Conservation (phyloP, 352 stramenopile genomes). For the Phytophthora citrophthora region DNA sequence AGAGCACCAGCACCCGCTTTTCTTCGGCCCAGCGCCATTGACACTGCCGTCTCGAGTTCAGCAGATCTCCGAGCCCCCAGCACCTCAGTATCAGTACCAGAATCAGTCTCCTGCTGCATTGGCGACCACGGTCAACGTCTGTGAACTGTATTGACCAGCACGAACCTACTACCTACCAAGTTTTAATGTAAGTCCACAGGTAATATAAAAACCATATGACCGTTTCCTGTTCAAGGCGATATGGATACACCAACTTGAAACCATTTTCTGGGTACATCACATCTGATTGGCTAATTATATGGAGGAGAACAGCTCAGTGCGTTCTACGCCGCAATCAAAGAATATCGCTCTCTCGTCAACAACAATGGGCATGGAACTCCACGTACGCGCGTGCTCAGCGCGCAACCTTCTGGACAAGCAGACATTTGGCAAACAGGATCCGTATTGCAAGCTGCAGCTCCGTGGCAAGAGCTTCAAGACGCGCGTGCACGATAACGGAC, state of each 20-base stretch:
- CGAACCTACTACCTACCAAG: too few species aligned
- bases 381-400: slow-evolving; percentile 78
- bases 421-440: slow-evolving; percentile 86
- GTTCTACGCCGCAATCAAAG: too few species aligned
- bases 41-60: slow-evolving; percentile 4
- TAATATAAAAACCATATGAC: slow-evolving; percentile 17
- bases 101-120: background rate
- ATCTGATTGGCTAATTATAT: too few species aligned
- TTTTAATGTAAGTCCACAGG: slow-evolving; percentile 25
- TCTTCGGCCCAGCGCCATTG: slow-evolving; percentile 42
- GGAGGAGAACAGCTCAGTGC: too few species aligned
- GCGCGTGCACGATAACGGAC: slow-evolving; percentile 84
- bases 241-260: too few species aligned
- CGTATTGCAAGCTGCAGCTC: slow-evolving; percentile 78
- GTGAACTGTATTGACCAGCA: slow-evolving; percentile 29
- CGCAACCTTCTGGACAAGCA: slow-evolving; percentile 86
- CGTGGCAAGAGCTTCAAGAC: slow-evolving; percentile 73
- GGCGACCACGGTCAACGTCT: slow-evolving; percentile 24
- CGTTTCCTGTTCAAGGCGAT: too few species aligned
- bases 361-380: slow-evolving; percentile 62
- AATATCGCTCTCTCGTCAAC: background rate
- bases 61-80: slow-evolving; percentile 10
- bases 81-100: slow-evolving; percentile 2
- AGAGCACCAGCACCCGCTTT: slow-evolving; percentile 56
- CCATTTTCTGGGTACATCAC: too few species aligned